Conservation (phyloP, 257 asterid species). For the Oldenlandia corymbosa region DNA sequence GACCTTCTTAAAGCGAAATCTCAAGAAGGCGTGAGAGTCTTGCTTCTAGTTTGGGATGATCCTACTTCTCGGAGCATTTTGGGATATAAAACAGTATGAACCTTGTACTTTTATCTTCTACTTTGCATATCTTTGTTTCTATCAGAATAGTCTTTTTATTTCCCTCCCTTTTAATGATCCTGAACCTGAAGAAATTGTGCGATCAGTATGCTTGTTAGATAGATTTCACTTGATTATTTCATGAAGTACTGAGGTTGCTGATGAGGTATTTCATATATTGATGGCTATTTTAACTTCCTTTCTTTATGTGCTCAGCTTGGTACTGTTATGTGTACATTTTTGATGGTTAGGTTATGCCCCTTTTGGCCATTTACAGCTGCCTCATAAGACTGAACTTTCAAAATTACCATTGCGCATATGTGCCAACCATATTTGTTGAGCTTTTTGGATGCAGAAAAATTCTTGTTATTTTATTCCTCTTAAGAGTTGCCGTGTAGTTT, state of each 20-base stretch:
- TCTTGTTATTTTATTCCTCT: not conserved
- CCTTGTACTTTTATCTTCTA: slow-evolving; percentile 5
- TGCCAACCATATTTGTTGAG: not conserved
- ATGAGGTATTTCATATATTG: no score
- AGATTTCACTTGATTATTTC: not conserved
- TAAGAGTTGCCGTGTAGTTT: not conserved
- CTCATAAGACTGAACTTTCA: not conserved
- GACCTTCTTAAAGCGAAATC: slow-evolving; percentile 76
- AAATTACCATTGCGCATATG: not conserved
- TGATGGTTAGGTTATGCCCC: no score
- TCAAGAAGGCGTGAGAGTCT: slow-evolving; percentile 87
- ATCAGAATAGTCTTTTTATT: no score
- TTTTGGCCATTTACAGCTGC: not conserved
- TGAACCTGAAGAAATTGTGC: not conserved
- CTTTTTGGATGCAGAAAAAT: not conserved
- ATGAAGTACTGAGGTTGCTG: not conserved
- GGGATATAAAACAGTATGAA: slow-evolving; percentile 83
- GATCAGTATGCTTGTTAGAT: no score
- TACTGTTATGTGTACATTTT: no score
- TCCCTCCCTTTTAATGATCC: not conserved
- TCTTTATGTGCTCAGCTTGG: not conserved
- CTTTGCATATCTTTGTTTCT: not conserved
- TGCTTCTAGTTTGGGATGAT: slow-evolving; percentile 93
- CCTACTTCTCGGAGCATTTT: slow-evolving; percentile 82
- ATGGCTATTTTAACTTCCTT: not conserved